These are phyloP conservation scores for Botrytis hyacinthi DNA, from an alignment of 2,329 filamentous ascomycete genomes.

Conservation along the genomic window DNA sequence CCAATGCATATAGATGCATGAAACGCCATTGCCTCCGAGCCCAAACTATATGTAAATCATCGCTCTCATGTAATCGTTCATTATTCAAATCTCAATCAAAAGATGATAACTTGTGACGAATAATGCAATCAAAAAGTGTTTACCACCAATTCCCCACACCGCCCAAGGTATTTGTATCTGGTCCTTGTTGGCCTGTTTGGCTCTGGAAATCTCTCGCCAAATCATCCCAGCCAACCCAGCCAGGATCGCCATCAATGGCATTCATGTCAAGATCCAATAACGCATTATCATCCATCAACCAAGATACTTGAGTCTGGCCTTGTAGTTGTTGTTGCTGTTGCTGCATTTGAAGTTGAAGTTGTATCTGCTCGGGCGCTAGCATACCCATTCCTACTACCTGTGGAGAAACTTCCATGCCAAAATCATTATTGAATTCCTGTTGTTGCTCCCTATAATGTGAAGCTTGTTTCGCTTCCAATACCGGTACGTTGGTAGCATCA, in stretches of 20 bases:
- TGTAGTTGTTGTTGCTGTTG: slow-evolving; percentile 25
- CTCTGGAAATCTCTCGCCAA: slow-evolving; percentile 39
- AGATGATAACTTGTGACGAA: neutral
- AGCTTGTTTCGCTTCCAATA: neutral
- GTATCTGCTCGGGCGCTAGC: slow-evolving; percentile 30
- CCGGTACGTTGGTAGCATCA: neutral
- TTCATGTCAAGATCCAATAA: slow-evolving; percentile 36
- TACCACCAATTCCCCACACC: slow-evolving; percentile 37
- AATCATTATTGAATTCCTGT: neutral
- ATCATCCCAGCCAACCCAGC: slow-evolving; percentile 41
- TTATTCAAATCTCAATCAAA: neutral
- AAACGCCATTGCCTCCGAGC: neutral
- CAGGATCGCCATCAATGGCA: slow-evolving; percentile 32
- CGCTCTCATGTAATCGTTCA: neutral
- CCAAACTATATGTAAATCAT: neutral
- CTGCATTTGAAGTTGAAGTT: slow-evolving; percentile 31
- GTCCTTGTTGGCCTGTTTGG: slow-evolving; percentile 24
- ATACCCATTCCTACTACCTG: slow-evolving; percentile 32
- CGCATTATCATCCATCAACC: slow-evolving; percentile 34
- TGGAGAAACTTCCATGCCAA: slow-evolving; percentile 24
- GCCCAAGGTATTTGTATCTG: slow-evolving; percentile 27
- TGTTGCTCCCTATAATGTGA: neutral
- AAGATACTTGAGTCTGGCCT: slow-evolving; percentile 22
- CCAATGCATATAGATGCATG: neutral
- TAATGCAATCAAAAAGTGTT: neutral